A percentile compares a stretch with the other conserved stretches of the same genome.
Evolutionary conservation across 805 yeast species (phyloP).

Genomic region (Isabelozyma heimii): DNA sequence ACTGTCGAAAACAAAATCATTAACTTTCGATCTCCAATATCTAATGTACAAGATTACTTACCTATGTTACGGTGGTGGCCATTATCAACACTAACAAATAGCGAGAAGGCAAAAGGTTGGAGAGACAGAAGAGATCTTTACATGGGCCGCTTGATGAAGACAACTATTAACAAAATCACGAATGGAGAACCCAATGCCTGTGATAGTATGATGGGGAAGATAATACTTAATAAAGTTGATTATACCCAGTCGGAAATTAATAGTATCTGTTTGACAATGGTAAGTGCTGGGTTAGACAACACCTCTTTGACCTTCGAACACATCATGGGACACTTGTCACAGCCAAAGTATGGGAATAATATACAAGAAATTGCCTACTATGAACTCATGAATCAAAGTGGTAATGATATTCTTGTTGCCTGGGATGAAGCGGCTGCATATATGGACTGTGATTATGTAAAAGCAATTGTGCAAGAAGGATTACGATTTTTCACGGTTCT

Average conservation of each 20-base stretch:
- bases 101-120: conserved; percentile 12
- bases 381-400: conserved; percentile 37
- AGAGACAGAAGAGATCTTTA: conserved; percentile 48
- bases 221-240: conserved; percentile 6
- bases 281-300: conserved; percentile 77
- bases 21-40: conserved; percentile 54
- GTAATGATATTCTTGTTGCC: conserved; percentile 23
- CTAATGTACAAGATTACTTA: conserved; percentile 54
- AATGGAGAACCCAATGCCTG: conserved; percentile 19
- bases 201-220: conserved; percentile 32
- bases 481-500: conserved; percentile 62
- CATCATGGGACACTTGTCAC: conserved; percentile 57
- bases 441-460: conserved; percentile 45
- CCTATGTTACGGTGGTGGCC: conserved; percentile 42
- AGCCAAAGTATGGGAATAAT: conserved; percentile 28
- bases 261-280: conserved; percentile 69
- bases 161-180: conserved; percentile 12
- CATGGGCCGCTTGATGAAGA: conserved; percentile 33
- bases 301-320: conserved; percentile 62
- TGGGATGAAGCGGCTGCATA: conserved; percentile 27
- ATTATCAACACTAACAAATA: conserved; percentile 1
- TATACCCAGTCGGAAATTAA: conserved; percentile 37
- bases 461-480: conserved; percentile 62
- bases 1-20: conserved; percentile 56
- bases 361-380: conserved; percentile 45